Percentiles rank a stretch among this genome's conserved stretches.
These are phyloP conservation scores for Tolypocladium endophyticum DNA, from an alignment of 2,329 filamentous ascomycete species.

Conservation along the genomic window DNA sequence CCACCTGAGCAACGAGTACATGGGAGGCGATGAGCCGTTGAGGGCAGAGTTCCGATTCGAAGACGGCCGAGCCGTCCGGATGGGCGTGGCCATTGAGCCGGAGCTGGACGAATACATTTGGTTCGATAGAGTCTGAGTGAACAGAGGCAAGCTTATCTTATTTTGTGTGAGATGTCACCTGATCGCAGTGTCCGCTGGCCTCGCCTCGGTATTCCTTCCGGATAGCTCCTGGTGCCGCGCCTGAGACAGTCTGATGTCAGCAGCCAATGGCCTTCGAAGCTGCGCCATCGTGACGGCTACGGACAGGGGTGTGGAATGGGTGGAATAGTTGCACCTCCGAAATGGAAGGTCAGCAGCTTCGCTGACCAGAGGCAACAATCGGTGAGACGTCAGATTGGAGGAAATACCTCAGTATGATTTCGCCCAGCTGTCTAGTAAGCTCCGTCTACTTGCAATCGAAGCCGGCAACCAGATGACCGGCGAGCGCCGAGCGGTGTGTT, in stretches of 20 bases:
- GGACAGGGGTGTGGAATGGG: background rate
- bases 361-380: background rate
- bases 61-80: background rate
- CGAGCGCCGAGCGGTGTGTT: background rate
- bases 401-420: background rate
- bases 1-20: background rate
- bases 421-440: background rate
- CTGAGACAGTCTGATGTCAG: background rate
- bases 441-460: background rate
- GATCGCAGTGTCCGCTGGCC: background rate
- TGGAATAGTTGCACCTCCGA: background rate
- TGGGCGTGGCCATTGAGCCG: conserved; percentile 2
- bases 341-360: background rate
- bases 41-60: conserved; percentile 3
- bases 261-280: background rate
- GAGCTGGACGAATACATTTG: conserved; percentile 3
- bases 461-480: background rate
- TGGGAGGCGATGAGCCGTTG: background rate
- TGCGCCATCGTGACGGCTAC: background rate
- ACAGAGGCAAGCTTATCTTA: background rate
- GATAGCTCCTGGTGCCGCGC: background rate
- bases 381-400: background rate
- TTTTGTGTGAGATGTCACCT: background rate
- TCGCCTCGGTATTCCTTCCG: background rate
- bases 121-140: background rate